Conservation (phyloP, 139 green algal genomes). For the Chlamydomonas schloesseri region DNA sequence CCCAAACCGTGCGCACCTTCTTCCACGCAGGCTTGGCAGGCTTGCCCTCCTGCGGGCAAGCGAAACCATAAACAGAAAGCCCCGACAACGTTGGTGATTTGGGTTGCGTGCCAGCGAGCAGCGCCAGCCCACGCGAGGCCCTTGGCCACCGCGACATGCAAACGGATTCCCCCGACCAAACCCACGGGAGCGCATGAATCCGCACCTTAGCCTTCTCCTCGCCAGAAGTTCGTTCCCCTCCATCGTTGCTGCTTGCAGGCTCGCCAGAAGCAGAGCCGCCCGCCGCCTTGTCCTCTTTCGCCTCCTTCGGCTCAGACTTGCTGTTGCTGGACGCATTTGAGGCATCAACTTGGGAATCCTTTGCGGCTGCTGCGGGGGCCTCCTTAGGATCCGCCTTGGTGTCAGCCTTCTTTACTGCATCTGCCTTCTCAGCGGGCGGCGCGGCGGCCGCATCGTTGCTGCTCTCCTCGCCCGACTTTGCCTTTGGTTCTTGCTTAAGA, state of each 20-base stretch:
- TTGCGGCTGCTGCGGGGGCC: not conserved
- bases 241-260: not conserved
- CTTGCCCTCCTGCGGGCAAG: slow-evolving; percentile 20
- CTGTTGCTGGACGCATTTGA: no score
- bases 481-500: not conserved
- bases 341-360: not conserved
- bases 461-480: not conserved
- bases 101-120: no score
- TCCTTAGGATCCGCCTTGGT: no score
- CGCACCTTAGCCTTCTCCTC: not conserved
- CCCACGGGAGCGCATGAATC: not conserved
- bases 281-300: not conserved
- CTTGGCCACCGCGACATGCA: no score
- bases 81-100: not conserved
- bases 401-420: not conserved
- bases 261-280: not conserved
- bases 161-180: not conserved
- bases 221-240: no score
- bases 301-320: not conserved
- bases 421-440: not conserved
- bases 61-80: no score
- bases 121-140: no score
- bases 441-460: not conserved
- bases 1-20: slow-evolving; percentile 56
- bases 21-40: slow-evolving; percentile 81